Evolutionary conservation across 1,284 basidiomycete species (phyloP).

Genomic region (Ceraceosorus bombacis): DNA sequence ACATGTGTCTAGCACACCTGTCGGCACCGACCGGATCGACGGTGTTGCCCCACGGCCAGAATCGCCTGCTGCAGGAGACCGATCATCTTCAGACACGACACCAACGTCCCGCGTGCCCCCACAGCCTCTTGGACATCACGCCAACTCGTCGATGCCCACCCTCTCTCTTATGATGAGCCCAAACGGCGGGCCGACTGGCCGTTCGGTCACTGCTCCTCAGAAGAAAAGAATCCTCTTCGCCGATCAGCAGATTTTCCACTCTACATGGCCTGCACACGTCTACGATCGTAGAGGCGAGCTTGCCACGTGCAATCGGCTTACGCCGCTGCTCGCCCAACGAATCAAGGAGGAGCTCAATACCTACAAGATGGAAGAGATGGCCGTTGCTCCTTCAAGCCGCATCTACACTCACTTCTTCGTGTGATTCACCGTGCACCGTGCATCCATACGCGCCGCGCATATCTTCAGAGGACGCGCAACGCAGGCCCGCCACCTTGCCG

Average conservation of each 20-base stretch:
- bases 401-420: conserved; percentile 46
- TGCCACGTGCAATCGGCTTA: conserved; percentile 91
- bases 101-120: conserved; percentile 7
- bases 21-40: conserved; percentile 35
- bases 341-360: conserved; percentile 78
- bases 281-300: conserved; percentile 93
- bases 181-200: conserved; percentile 33
- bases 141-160: conserved; percentile 64
- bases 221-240: conserved; percentile 72
- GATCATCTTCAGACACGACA: background rate
- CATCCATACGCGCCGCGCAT: background rate
- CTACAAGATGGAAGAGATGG: conserved; percentile 98
- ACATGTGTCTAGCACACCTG: conserved; percentile 33
- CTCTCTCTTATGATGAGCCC: conserved; percentile 63
- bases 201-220: conserved; percentile 51
- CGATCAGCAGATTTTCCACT: conserved; percentile 83
- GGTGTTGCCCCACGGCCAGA: conserved; percentile 29
- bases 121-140: conserved; percentile 36
- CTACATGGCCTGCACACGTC: conserved; percentile 80
- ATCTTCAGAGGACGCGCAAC: background rate
- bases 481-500: background rate
- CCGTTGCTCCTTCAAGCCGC: conserved; percentile 61
- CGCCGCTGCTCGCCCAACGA: conserved; percentile 82
- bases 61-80: conserved; percentile 16
- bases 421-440: conserved; percentile 5